phyloP scores from a whole-genome alignment of 2,329 filamentous ascomycete genomes.

The Colletotrichum destructivum region DNA sequence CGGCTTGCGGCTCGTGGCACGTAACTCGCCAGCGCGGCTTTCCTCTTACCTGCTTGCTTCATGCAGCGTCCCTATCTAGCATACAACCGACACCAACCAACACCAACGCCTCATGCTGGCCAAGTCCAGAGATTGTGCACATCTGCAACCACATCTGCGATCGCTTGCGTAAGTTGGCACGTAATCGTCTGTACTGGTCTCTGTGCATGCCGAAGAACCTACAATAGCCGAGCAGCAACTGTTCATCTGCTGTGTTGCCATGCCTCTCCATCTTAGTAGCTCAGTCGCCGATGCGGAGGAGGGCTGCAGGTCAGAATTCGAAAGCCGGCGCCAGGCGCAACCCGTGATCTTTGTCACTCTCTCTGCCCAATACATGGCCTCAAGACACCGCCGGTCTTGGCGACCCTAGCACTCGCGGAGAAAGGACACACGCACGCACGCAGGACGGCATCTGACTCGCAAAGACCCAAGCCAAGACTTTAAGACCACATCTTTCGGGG shows the following conservation, averaged over 20 bases:
- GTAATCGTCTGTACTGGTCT: slow-evolving; percentile 26
- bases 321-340: slow-evolving; percentile 29
- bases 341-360: slow-evolving; percentile 20
- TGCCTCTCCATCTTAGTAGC: slow-evolving; percentile 16
- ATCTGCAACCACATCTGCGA: slow-evolving; percentile 33
- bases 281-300: slow-evolving; percentile 2
- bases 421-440: slow-evolving; percentile 28
- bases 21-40: slow-evolving; percentile 13
- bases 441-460: slow-evolving; percentile 25
- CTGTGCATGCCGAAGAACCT: slow-evolving; percentile 32
- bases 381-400: slow-evolving; percentile 21
- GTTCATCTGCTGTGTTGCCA: slow-evolving; percentile 3
- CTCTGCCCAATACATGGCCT: slow-evolving; percentile 8
- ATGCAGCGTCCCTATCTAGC: slow-evolving; percentile 36
- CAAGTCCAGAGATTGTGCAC: slow-evolving; percentile 28
- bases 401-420: slow-evolving; percentile 16
- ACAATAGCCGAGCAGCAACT: slow-evolving; percentile 34
- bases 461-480: slow-evolving; percentile 28
- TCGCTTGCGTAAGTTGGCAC: slow-evolving; percentile 39
- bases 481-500: slow-evolving; percentile 6
- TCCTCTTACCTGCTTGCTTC: neutral
- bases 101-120: slow-evolving; percentile 27
- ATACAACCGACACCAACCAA: slow-evolving; percentile 29
- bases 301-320: neutral
- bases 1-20: slow-evolving; percentile 19